phyloP scores from a whole-genome alignment of 164 flowering plant species.

The Vitis vinifera region ASM3070453v1 NC_081818.1:746001-746500 shows the following conservation, averaged over 20 bases:
- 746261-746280: no score
- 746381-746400: background rate
- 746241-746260: background rate
- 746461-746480: no score
- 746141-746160: conserved; percentile 92
- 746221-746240: background rate
- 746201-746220: conserved; percentile 62
- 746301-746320: no score
- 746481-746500: no score
- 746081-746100: conserved; percentile 70
- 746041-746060: conserved; percentile 84
- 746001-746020: conserved; percentile 46
- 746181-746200: conserved; percentile 93
- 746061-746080: conserved; percentile 86
- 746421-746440: no score
- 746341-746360: no score
- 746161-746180: conserved; percentile 85
- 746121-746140: conserved; percentile 98
- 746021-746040: conserved; percentile 40
- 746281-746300: no score
- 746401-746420: no score
- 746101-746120: conserved; percentile 93
- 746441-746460: no score
- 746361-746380: no score
- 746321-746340: no score